Evolutionary conservation across 257 asterid species (phyloP).

Genomic region (Buddleja alternifolia): DNA sequence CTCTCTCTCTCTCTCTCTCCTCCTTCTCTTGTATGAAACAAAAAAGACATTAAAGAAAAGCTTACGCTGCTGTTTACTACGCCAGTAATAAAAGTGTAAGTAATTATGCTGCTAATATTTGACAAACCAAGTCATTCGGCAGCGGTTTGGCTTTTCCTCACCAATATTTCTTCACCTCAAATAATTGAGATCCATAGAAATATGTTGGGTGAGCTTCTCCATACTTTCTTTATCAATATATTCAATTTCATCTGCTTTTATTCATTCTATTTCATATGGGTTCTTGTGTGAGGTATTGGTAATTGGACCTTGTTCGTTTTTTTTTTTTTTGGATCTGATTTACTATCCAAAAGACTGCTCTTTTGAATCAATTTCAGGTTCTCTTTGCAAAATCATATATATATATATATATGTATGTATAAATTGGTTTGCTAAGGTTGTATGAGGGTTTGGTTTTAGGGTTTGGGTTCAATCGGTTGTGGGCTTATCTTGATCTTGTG

Average conservation of each 20-base stretch:
- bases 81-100: too few species aligned
- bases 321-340: conserved; percentile 37
- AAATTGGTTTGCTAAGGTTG: neutral
- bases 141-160: neutral
- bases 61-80: conserved; percentile 22
- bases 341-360: neutral
- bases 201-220: conserved; percentile 32
- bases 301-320: too few species aligned
- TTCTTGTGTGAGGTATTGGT: neutral
- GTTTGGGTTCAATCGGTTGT: neutral
- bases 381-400: conserved; percentile 1
- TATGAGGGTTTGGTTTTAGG: conserved; percentile 17
- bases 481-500: conserved; percentile 27
- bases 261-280: neutral
- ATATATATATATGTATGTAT: neutral
- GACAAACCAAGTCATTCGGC: conserved; percentile 14
- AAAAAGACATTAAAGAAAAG: conserved; percentile 24
- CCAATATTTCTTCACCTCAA: neutral
- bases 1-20: conserved; percentile 20
- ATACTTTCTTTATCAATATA: neutral
- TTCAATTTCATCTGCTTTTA: neutral
- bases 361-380: conserved; percentile 15
- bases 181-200: neutral
- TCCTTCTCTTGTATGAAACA: conserved; percentile 25
- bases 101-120: conserved; percentile 22